Evolutionary conservation across 1,139 yeast species (phyloP).

Genomic region (Kodamaea derodonti): DNA sequence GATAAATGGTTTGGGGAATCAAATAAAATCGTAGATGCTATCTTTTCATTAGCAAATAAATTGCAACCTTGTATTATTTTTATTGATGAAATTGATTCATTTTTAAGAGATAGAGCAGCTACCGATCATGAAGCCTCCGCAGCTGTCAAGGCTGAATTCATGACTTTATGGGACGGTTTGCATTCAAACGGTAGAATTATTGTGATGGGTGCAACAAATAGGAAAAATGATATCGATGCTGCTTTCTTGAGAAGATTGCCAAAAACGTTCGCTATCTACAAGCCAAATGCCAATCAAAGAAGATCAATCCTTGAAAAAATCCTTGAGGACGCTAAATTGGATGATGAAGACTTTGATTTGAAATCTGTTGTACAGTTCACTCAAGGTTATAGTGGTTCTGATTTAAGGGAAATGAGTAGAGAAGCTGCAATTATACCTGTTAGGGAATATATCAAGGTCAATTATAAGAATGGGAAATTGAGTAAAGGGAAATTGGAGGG

Average conservation of each 20-base stretch:
- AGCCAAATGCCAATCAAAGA: conserved; percentile 72
- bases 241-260: conserved; percentile 95
- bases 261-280: conserved; percentile 74
- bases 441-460: conserved; percentile 68
- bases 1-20: conserved; percentile 99
- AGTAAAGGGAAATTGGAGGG: conserved; percentile 5
- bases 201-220: conserved; percentile 92
- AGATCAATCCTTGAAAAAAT: conserved; percentile 63
- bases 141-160: conserved; percentile 91
- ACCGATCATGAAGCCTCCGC: conserved; percentile 96
- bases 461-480: conserved; percentile 44
- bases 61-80: conserved; percentile 92
- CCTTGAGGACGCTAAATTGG: conserved; percentile 61
- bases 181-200: conserved; percentile 72
- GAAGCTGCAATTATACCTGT: conserved; percentile 92
- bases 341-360: conserved; percentile 54
- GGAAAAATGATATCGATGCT: conserved; percentile 86
- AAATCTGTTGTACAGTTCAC: conserved; percentile 60
- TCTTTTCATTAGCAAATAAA: conserved; percentile 85
- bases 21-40: conserved; percentile 89
- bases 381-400: conserved; percentile 84
- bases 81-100: conserved; percentile 95
- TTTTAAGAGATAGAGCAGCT: conserved; percentile 79
- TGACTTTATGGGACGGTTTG: conserved; percentile 97
- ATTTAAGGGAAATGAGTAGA: conserved; percentile 83